Conservation (phyloP, 2,329 filamentous ascomycete species). For the Pseudogymnoascus sp. region DNA sequence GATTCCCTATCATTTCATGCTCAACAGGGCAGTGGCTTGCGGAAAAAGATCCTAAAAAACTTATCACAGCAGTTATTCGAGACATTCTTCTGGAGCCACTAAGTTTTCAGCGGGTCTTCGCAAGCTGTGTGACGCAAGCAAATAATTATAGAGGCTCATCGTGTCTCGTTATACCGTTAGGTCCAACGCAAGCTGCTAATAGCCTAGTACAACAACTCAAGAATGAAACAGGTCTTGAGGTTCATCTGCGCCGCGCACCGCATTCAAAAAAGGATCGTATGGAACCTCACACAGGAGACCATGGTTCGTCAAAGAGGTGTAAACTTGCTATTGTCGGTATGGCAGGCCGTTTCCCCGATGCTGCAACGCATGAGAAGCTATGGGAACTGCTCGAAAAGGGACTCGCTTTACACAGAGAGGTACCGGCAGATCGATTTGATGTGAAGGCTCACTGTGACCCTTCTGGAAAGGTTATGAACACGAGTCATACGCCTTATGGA, state of each 20-base stretch:
- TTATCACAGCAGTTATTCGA: constrained; percentile 29
- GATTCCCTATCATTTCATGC: constrained; percentile 43
- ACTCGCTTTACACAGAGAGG: constrained; percentile 59
- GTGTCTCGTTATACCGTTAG: constrained; percentile 41
- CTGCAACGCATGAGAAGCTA: constrained; percentile 59
- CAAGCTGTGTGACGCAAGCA: constrained; percentile 38
- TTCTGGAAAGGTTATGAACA: constrained; percentile 65
- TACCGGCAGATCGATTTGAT: constrained; percentile 64
- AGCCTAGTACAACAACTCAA: constrained; percentile 38
- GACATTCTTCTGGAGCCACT: constrained; percentile 44
- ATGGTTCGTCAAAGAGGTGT: constrained; percentile 41
- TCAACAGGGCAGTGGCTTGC: constrained; percentile 34
- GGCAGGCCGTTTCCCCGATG: constrained; percentile 68
- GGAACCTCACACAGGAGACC: constrained; percentile 32
- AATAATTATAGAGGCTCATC: constrained; percentile 32
- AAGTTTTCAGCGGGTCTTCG: constrained; percentile 39
- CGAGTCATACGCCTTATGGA: constrained; percentile 66
- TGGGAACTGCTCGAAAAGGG: constrained; percentile 70
- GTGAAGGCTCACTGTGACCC: constrained; percentile 62
- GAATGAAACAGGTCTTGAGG: constrained; percentile 34
- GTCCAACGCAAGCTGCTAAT: constrained; percentile 40
- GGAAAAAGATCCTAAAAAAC: constrained; percentile 2
- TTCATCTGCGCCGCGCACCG: constrained; percentile 34
- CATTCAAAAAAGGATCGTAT: constrained; percentile 15
- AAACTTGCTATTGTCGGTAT: constrained; percentile 83